These are phyloP conservation scores for Trametes cinnabarina DNA, from an alignment of 768 basidiomycete species.

Conservation along the genomic window DNA sequence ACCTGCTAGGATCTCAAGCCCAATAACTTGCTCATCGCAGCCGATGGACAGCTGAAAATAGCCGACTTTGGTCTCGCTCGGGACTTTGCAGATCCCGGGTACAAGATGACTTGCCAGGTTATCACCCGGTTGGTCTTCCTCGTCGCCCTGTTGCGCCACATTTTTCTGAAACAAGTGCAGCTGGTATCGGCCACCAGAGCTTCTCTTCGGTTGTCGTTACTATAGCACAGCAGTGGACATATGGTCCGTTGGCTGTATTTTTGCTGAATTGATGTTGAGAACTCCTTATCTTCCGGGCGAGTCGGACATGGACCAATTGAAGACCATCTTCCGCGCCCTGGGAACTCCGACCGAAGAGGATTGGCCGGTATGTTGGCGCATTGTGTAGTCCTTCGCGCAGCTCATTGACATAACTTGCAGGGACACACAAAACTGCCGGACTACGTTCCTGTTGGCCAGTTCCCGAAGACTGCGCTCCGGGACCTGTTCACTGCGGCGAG, in stretches of 20 bases:
- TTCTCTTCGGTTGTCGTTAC: conserved; percentile 86
- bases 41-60: conserved; percentile 89
- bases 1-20: conserved; percentile 87
- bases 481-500: conserved; percentile 91
- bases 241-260: conserved; percentile 98
- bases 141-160: background rate
- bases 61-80: conserved; percentile 98
- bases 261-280: conserved; percentile 94
- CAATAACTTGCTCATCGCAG: conserved; percentile 93
- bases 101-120: conserved; percentile 97
- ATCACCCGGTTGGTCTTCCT: conserved; percentile 80
- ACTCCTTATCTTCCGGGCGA: conserved; percentile 96
- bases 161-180: conserved; percentile 39
- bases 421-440: conserved; percentile 90
- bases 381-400: background rate
- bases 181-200: conserved; percentile 98
- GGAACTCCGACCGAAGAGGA: conserved; percentile 97
- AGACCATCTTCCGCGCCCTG: conserved; percentile 89
- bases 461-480: conserved; percentile 78
- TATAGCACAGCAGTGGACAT: conserved; percentile 92
- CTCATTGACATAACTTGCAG: conserved; percentile 37
- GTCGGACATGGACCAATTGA: conserved; percentile 94
- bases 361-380: conserved; percentile 73
- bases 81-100: conserved; percentile 92
- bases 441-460: conserved; percentile 82